Evolutionary conservation across 2,329 filamentous ascomycete genomes (phyloP).

Genomic region (Blumeria hordei): DNA sequence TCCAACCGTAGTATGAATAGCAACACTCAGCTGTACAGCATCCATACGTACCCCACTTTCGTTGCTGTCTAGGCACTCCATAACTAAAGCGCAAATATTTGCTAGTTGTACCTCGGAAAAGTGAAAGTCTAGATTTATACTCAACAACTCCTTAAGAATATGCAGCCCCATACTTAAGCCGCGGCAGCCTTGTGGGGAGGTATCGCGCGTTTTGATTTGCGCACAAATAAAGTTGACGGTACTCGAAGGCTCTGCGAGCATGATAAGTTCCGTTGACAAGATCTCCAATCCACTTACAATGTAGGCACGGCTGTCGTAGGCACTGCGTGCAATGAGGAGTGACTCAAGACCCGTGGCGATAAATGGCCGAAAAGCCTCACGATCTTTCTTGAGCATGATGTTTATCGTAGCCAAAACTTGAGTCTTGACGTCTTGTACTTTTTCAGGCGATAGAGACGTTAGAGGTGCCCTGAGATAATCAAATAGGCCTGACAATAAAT

Average conservation of each 20-base stretch:
- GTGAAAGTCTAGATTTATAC: conserved; percentile 19
- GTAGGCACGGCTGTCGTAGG: conserved; percentile 44
- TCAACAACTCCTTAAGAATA: conserved; percentile 33
- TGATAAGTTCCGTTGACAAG: conserved; percentile 46
- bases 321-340: conserved; percentile 36
- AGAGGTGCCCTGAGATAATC: conserved; percentile 44
- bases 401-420: conserved; percentile 54
- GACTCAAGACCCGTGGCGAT: conserved; percentile 43
- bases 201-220: conserved; percentile 22
- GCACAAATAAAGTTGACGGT: conserved; percentile 29
- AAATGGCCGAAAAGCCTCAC: conserved; percentile 40
- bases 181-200: conserved; percentile 22
- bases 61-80: conserved; percentile 31
- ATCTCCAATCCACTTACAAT: conserved; percentile 53
- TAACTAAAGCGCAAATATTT: conserved; percentile 25
- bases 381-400: conserved; percentile 43
- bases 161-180: conserved; percentile 38
- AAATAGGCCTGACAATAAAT: conserved; percentile 42
- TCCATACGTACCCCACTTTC: conserved; percentile 46
- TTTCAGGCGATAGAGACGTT: conserved; percentile 30
- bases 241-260: conserved; percentile 36
- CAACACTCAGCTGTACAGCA: conserved; percentile 56
- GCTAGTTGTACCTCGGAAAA: conserved; percentile 26
- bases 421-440: conserved; percentile 46
- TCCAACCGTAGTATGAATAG: conserved; percentile 37